Evolutionary conservation across 345 rosid genomes (phyloP).

Genomic region (sweet orange (Citrus sinensis)): DVS_A1.0 CM039163.1:8369001-8369500

Average conservation of each 20-base stretch:
- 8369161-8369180: slow-evolving; percentile 66
- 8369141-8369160: slow-evolving; percentile 63
- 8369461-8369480: slow-evolving; percentile 36
- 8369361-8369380: slow-evolving; percentile 82
- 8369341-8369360: slow-evolving; percentile 24
- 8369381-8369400: slow-evolving; percentile 50
- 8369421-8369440: slow-evolving; percentile 79
- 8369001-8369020: not conserved
- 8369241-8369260: slow-evolving; percentile 85
- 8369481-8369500: slow-evolving; percentile 17
- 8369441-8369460: slow-evolving; percentile 79
- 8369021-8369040: not conserved
- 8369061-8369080: not conserved
- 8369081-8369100: not conserved
- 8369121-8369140: slow-evolving; percentile 67
- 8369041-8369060: not conserved
- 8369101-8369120: slow-evolving; percentile 87
- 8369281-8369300: not conserved
- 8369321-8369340: not conserved
- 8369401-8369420: slow-evolving; percentile 69
- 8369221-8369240: slow-evolving; percentile 82
- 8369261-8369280: slow-evolving; percentile 17
- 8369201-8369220: slow-evolving; percentile 76
- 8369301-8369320: not conserved
- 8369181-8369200: slow-evolving; percentile 73